A percentile compares a stretch with the other conserved stretches of the same genome.
Evolutionary conservation across 2,329 filamentous ascomycete species (phyloP).

Genomic region (Tolypocladium ovalisporum): DNA sequence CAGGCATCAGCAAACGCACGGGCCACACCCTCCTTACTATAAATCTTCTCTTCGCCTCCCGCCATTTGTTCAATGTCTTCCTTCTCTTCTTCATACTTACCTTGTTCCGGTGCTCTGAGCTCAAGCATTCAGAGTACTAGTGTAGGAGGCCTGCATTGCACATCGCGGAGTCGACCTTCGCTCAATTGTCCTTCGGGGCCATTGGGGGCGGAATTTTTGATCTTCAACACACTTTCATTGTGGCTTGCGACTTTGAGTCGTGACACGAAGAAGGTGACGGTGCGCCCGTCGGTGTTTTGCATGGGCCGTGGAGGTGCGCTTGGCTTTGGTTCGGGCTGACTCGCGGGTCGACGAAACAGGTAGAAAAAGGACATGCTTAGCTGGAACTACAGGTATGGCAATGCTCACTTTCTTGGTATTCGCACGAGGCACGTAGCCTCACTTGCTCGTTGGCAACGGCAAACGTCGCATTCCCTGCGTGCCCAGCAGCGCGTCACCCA

Average conservation of each 20-base stretch:
- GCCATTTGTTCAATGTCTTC: constrained; percentile 10
- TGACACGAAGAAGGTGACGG: constrained; percentile 29
- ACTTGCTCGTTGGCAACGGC: no score
- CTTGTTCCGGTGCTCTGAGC: constrained; percentile 30
- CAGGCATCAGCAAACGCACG: constrained; percentile 10
- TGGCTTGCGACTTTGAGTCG: constrained; percentile 22
- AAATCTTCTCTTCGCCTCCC: constrained; percentile 5
- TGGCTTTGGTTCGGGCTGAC: neutral
- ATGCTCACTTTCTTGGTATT: neutral
- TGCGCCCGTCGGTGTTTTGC: neutral
- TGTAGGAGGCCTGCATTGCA: constrained; percentile 40
- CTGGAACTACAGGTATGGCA: neutral
- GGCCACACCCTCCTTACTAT: constrained; percentile 10
- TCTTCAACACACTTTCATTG: constrained; percentile 32
- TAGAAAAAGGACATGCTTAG: no score
- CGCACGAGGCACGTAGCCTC: neutral
- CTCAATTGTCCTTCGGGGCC: constrained; percentile 42
- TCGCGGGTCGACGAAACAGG: neutral
- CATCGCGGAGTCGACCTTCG: constrained; percentile 35
- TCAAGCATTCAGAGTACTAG: constrained; percentile 32
- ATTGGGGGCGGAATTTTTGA: constrained; percentile 40
- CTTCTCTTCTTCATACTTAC: constrained; percentile 39
- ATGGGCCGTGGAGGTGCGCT: neutral
- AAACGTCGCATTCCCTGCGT: no score
- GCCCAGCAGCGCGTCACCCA: no score